phyloP scores from a whole-genome alignment of 305 asterid genomes.

The Withania somnifera region DNA sequence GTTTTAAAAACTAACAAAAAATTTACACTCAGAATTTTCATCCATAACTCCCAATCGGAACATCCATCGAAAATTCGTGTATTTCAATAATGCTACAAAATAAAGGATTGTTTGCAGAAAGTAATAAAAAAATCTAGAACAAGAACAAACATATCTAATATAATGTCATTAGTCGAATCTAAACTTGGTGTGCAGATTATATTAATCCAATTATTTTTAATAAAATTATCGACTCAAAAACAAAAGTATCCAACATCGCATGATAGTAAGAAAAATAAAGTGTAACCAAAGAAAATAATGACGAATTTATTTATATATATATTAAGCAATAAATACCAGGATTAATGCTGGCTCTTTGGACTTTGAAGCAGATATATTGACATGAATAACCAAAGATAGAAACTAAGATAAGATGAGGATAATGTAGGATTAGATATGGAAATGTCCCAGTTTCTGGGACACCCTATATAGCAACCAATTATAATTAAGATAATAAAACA shows the following conservation, averaged over 20 bases:
- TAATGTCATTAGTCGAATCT: too few species aligned
- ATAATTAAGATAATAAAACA: background rate
- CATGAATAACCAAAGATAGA: background rate
- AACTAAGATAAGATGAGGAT: background rate
- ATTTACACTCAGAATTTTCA: background rate
- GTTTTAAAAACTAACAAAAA: too few species aligned
- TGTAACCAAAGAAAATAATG: background rate
- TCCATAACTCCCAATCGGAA: too few species aligned
- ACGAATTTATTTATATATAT: background rate
- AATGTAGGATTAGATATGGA: background rate
- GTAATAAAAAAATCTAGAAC: background rate
- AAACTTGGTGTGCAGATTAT: too few species aligned
- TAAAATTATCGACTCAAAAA: too few species aligned
- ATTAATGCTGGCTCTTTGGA: background rate
- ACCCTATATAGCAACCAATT: background rate
- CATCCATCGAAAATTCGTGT: background rate
- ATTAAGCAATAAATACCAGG: background rate
- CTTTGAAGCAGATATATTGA: background rate
- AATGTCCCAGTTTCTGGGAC: constrained; percentile 1
- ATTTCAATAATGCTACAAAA: background rate
- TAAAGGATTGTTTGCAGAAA: background rate
- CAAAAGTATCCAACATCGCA: too few species aligned
- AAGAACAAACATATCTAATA: too few species aligned
- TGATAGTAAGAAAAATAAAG: too few species aligned
- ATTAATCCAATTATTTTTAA: too few species aligned